A percentile compares a stretch with the other conserved stretches of the same genome.
These are phyloP conservation scores for Fistulifera solaris DNA, from an alignment of 108 stramenopile genomes.

Conservation along the genomic window DNA sequence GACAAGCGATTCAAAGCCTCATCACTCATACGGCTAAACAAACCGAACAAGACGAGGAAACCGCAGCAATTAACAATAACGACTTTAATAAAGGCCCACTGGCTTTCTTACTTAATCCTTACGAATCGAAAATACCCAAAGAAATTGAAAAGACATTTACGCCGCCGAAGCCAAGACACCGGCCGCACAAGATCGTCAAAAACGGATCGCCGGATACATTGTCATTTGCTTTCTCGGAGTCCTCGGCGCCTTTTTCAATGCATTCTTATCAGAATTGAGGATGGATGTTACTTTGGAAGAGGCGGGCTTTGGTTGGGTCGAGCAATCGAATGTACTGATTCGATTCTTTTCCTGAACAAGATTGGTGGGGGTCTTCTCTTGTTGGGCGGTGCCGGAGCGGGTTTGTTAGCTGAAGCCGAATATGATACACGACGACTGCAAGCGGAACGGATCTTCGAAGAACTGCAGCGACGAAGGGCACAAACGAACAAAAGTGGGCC, in stretches of 20 bases:
- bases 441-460: slow-evolving; percentile 72
- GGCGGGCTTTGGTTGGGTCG: slow-evolving; percentile 70
- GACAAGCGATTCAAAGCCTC: too few relatives aligned
- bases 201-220: slow-evolving; percentile 48
- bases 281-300: slow-evolving; percentile 22
- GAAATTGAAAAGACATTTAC: slow-evolving; percentile 60
- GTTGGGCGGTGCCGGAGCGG: slow-evolving; percentile 44
- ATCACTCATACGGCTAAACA: too few relatives aligned
- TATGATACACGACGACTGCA: slow-evolving; percentile 49
- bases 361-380: slow-evolving; percentile 54
- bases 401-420: slow-evolving; percentile 61
- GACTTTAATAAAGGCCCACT: slow-evolving; percentile 5
- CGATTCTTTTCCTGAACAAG: slow-evolving; percentile 66
- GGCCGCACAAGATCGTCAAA: slow-evolving; percentile 54
- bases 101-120: slow-evolving; percentile 25
- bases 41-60: too few relatives aligned
- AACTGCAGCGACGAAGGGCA: slow-evolving; percentile 57
- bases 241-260: slow-evolving; percentile 50
- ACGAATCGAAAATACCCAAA: slow-evolving; percentile 44
- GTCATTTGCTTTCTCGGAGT: slow-evolving; percentile 30
- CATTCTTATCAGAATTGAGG: slow-evolving; percentile 56
- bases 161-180: slow-evolving; percentile 71
- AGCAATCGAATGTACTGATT: slow-evolving; percentile 23
- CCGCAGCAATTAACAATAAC: neutral
- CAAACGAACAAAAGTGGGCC: slow-evolving; percentile 17